Evolutionary conservation across 2,329 filamentous ascomycete genomes (phyloP).

Genomic region (Diaporthe nobilis): DNA sequence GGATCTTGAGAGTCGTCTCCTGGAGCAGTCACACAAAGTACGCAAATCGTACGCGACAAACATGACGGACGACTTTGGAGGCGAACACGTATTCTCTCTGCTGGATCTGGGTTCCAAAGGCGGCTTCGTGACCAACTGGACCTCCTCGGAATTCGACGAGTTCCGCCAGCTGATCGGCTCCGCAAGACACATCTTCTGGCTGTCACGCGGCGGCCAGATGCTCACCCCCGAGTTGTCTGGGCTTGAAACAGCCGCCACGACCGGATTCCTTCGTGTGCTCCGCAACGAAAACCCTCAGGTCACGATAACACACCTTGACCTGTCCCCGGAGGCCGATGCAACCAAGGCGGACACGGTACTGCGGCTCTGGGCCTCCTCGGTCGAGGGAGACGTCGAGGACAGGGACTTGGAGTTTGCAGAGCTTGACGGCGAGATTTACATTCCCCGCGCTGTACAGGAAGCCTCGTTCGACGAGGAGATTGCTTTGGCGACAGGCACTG

Average conservation of each 20-base stretch:
- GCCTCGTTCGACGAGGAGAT: not conserved
- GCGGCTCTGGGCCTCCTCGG: not conserved
- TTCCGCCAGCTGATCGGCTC: not conserved
- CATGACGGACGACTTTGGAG: too few relatives aligned
- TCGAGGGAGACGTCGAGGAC: not conserved
- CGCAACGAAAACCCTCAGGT: not conserved
- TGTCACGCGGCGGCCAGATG: not conserved
- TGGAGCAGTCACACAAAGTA: too few relatives aligned
- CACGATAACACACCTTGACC: not conserved
- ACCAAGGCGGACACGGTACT: not conserved
- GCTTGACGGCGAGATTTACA: not conserved
- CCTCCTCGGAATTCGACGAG: not conserved
- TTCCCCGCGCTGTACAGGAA: not conserved
- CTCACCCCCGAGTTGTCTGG: not conserved
- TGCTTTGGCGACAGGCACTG: not conserved
- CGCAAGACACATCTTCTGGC: not conserved
- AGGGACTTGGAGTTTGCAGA: not conserved
- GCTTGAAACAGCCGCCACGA: not conserved
- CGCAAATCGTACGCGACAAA: too few relatives aligned
- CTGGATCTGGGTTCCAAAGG: not conserved
- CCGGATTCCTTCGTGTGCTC: not conserved
- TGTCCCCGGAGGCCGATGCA: not conserved
- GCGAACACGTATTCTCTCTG: not conserved
- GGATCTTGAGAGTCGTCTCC: too few relatives aligned
- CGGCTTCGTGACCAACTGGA: not conserved